Conservation (phyloP, 768 basidiomycete genomes). For the Tulasnella sp. region DNA sequence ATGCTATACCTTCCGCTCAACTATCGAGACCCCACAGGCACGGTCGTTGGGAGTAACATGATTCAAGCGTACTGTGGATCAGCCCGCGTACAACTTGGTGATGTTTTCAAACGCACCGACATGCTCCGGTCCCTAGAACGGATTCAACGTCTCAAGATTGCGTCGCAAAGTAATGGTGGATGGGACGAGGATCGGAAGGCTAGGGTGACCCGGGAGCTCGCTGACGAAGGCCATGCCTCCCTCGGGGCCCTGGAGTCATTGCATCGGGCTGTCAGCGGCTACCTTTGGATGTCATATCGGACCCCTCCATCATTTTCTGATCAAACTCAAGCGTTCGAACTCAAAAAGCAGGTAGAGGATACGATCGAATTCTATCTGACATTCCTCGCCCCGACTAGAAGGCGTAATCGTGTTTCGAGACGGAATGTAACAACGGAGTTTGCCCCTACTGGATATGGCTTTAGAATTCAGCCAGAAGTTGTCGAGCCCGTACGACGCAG, state of each 20-base stretch:
- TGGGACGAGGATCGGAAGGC: slow-evolving; percentile 1
- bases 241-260: slow-evolving; percentile 46
- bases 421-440: too few species aligned
- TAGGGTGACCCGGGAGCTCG: slow-evolving; percentile 10
- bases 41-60: slow-evolving; percentile 30
- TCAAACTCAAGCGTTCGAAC: slow-evolving; percentile 33
- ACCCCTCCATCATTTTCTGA: slow-evolving; percentile 53
- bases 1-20: slow-evolving; percentile 8
- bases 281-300: slow-evolving; percentile 76
- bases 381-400: background rate
- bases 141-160: slow-evolving; percentile 30
- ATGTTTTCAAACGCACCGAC: slow-evolving; percentile 28
- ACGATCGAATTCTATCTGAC: slow-evolving; percentile 51
- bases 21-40: background rate
- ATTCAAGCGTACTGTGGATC: slow-evolving; percentile 29
- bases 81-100: slow-evolving; percentile 34
- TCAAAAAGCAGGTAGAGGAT: slow-evolving; percentile 53
- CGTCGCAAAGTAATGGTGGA: slow-evolving; percentile 12
- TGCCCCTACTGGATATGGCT: too few species aligned
- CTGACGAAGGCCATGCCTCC: slow-evolving; percentile 19
- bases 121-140: slow-evolving; percentile 34
- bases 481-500: too few species aligned
- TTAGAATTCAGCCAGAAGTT: too few species aligned
- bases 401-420: too few species aligned
- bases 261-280: slow-evolving; percentile 64